Evolutionary conservation across 768 basidiomycete species (phyloP), one percentile per base, ranked within the genome.

Genomic region (Mrakia gelida): DNA sequence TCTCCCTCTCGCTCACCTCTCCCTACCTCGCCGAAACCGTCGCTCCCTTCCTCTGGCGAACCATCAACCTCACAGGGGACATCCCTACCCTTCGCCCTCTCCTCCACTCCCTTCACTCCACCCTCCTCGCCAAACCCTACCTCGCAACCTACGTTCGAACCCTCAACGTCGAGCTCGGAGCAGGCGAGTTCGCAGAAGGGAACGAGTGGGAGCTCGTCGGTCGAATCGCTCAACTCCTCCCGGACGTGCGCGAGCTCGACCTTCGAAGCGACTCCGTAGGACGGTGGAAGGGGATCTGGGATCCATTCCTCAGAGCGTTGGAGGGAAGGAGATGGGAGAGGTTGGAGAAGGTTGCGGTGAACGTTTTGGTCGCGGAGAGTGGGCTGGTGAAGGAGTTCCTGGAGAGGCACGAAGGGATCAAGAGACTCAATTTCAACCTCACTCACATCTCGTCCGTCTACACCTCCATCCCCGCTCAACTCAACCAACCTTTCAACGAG

Each of bases 111-210:
- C 63, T 65, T 15, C 63, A 21, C 63, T n/a, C 63, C 32, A 65
- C 63, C 30, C 63, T 65, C 63, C 63, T 32, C 30, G 63, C 63
- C 30, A 65, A 65, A 32, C 32, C 63, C 30, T 65, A 32, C 63
- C 34, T 32, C 32, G 63, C 63, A n/a, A 23, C 11, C 13, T 38
- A 34, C 18, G 63, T 65, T 32, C 32, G 63, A 30, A 65, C 32
- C 30, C 32, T 65, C 63, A 65, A 65, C 30, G 63, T 65, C 63
- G 32, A 65, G 63, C 63, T 65, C 63, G 32, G 32, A 65, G 63
- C 28, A 21, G 63, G 63, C 15, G 63, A 65, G 16, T 65, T 38
- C 16, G 63, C 63, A 34, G 30, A 30, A 16, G 63, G 63, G 32
- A 38, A 16, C 63, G 63, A 65, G 15, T 65, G 63, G 63, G 28